Conservation (phyloP, 352 stramenopile genomes). For the Phytophthora constricta region DNA sequence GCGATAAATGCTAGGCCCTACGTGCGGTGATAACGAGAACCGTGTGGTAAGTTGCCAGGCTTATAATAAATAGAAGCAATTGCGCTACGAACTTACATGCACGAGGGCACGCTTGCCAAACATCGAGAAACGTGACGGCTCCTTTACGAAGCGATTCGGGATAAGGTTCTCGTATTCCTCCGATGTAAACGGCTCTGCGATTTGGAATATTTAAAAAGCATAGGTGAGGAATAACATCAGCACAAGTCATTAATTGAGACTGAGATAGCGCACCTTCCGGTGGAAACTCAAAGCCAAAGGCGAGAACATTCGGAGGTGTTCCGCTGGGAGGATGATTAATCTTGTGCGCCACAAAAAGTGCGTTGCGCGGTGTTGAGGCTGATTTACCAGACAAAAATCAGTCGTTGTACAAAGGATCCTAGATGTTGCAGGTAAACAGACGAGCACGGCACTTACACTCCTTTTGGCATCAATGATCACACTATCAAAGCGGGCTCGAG, state of each 20-base stretch:
- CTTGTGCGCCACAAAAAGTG: slow-evolving; percentile 81
- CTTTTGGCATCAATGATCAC: slow-evolving; percentile 87
- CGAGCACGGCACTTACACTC: slow-evolving; percentile 48
- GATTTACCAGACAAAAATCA: slow-evolving; percentile 18
- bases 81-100: slow-evolving; percentile 75
- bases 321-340: slow-evolving; percentile 85
- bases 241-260: background rate
- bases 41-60: background rate
- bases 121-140: slow-evolving; percentile 82
- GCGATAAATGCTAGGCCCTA: slow-evolving; percentile 82
- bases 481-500: slow-evolving; percentile 85
- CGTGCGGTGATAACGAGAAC: background rate
- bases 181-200: slow-evolving; percentile 72
- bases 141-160: slow-evolving; percentile 83
- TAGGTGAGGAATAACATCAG: background rate
- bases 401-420: too few species aligned
- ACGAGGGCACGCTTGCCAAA: slow-evolving; percentile 86
- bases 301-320: slow-evolving; percentile 77
- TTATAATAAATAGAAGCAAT: too few species aligned
- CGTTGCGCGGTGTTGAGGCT: slow-evolving; percentile 71
- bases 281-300: slow-evolving; percentile 85
- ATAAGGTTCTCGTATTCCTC: slow-evolving; percentile 72
- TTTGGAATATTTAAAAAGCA: too few species aligned
- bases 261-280: slow-evolving; percentile 48
- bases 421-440: background rate